These are phyloP conservation scores for Beauveria sp. DNA, from an alignment of 2,329 filamentous ascomycete genomes.

Conservation along the genomic window DNA sequence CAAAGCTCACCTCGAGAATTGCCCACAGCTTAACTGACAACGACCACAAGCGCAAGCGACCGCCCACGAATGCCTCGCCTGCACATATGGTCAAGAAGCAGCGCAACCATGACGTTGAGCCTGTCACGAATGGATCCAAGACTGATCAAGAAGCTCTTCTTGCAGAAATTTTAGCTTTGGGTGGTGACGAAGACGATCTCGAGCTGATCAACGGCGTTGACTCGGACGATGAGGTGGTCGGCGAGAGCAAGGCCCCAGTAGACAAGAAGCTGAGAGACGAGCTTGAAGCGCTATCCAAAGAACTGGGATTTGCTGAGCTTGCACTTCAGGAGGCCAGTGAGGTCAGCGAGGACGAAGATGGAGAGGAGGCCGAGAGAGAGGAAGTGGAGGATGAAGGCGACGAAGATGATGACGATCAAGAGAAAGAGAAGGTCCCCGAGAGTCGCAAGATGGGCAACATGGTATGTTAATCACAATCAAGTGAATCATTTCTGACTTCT, in stretches of 20 bases:
- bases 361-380: constrained; percentile 22
- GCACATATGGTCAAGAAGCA: constrained; percentile 31
- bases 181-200: constrained; percentile 57
- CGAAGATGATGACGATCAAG: constrained; percentile 22
- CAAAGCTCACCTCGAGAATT: constrained; percentile 48
- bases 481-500: constrained; percentile 22
- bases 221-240: constrained; percentile 30
- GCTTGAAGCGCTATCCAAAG: constrained; percentile 30
- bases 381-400: constrained; percentile 26
- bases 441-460: constrained; percentile 26
- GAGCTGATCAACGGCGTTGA: constrained; percentile 49
- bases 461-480: constrained; percentile 21
- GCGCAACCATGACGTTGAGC: constrained; percentile 22
- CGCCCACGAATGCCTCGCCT: constrained; percentile 25
- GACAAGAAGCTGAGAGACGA: constrained; percentile 34
- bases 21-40: constrained; percentile 40
- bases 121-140: constrained; percentile 17
- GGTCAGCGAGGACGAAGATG: constrained; percentile 29
- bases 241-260: constrained; percentile 24
- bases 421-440: constrained; percentile 22
- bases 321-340: constrained; percentile 29
- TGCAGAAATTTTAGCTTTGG: constrained; percentile 56
- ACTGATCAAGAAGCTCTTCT: constrained; percentile 38
- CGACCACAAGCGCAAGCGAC: constrained; percentile 39
- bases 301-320: constrained; percentile 29